Evolutionary conservation across 495 filamentous ascomycete species (phyloP), one percentile per base, ranked within the genome.

Genomic region (Aspergillus heteromorphus): DNA sequence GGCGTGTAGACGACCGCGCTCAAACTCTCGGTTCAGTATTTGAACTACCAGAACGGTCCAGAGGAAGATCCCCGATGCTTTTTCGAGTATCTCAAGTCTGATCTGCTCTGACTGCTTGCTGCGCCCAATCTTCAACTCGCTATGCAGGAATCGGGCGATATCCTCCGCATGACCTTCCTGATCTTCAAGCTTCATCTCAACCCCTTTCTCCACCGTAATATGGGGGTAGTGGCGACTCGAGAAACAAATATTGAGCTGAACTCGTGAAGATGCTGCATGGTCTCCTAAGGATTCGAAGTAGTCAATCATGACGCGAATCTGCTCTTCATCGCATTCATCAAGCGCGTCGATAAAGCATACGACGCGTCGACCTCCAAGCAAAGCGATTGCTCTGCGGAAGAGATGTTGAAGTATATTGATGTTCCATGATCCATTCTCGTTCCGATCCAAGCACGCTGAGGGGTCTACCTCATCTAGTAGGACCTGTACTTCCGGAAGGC

Each of bases 201-300:
- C 42, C 5, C 70, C 66, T 20, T 65, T 61, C 4, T 57, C 16
- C 7, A 76, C 66, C 0, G 55, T 58, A 36, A 83, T 73, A 30
- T 74, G 49, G 0, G 78, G 78, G 51, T 79, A 80, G 55, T 79
- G 74, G 0, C 78, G 65, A 58, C 78, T 81, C 0, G 79, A 76
- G 45, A 81, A 69, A 31, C 70, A 76, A 18, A 78, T 34, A 4
- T 49, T 19, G 18, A 72, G 58, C 1, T 38, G 10, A 27, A 43
- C 55, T 6, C 50, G 47, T 8, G 53, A 16, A 1, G 47, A 51
- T 17, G 34, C 50, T 8, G 64, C 63, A 14, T 31, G 13, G 49
- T 67, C 52, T 18, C 64, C 61, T 0, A 74, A 40, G 10, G 67
- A 55, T 38, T 73, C 62, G 53, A 76, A 72, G 48, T 66, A 73